These are phyloP conservation scores for Magnolia changhungtana DNA, from an alignment of 164 flowering plant species.

Conservation along the genomic window DNA sequence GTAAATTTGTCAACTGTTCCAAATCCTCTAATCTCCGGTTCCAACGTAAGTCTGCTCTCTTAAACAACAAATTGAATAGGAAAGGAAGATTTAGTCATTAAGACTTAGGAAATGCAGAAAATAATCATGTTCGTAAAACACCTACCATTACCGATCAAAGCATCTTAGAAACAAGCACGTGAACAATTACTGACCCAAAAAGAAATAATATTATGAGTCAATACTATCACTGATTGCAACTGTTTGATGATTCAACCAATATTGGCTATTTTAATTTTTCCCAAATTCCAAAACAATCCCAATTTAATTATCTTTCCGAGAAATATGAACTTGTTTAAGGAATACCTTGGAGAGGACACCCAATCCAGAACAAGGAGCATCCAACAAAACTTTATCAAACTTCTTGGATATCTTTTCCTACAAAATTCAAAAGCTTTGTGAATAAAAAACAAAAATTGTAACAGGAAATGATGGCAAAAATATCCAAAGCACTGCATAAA, in stretches of 20 bases:
- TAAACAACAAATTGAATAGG: conserved; percentile 11
- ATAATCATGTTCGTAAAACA: not conserved
- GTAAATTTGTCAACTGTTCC: conserved; percentile 65
- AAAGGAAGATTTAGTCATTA: not conserved
- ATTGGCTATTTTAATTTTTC: not conserved
- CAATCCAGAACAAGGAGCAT: conserved; percentile 92
- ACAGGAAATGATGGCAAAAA: not conserved
- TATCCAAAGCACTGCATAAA: no score
- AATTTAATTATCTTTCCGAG: not conserved
- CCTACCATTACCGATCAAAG: not conserved
- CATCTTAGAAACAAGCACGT: not conserved
- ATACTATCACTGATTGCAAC: not conserved
- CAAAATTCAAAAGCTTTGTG: not conserved
- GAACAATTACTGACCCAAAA: not conserved
- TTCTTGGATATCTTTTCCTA: conserved; percentile 46
- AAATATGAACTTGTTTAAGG: not conserved
- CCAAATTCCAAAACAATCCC: not conserved
- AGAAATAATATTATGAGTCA: not conserved
- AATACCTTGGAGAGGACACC: conserved; percentile 94
- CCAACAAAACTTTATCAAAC: conserved; percentile 78
- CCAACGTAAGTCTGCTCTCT: conserved; percentile 97
- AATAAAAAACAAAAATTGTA: not conserved
- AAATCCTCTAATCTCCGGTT: conserved; percentile 78
- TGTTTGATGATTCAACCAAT: not conserved
- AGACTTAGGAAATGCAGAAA: not conserved